Percentiles rank a stretch among this genome's conserved stretches.
These are phyloP conservation scores for Hymenoscyphus albidus DNA, from an alignment of 2,329 filamentous ascomycete species.

Conservation along the genomic window DNA sequence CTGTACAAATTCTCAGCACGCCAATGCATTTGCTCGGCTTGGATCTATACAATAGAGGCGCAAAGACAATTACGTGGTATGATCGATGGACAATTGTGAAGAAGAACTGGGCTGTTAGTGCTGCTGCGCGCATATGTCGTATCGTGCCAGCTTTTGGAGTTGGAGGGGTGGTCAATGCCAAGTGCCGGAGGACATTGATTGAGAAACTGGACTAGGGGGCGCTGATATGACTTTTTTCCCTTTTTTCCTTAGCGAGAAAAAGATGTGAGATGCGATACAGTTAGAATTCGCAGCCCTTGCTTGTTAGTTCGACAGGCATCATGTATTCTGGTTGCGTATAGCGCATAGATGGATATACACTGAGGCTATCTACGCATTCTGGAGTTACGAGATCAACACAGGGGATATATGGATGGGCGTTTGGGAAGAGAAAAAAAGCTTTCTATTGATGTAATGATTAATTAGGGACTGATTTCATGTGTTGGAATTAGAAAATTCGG, in stretches of 20 bases:
- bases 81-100: constrained; percentile 67
- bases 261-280: background rate
- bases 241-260: background rate
- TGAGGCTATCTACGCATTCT: background rate
- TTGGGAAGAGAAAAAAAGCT: background rate
- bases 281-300: background rate
- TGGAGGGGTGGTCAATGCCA: constrained; percentile 79
- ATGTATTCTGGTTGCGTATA: background rate
- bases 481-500: too few species aligned
- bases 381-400: background rate
- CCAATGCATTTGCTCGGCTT: constrained; percentile 81
- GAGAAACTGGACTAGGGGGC: constrained; percentile 44
- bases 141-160: constrained; percentile 88
- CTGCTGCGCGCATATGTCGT: constrained; percentile 71
- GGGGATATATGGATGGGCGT: constrained; percentile 9
- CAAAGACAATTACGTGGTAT: constrained; percentile 41
- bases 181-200: constrained; percentile 67
- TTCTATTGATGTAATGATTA: constrained; percentile 5
- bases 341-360: constrained; percentile 2
- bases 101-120: constrained; percentile 72
- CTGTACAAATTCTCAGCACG: constrained; percentile 74
- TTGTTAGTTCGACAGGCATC: background rate
- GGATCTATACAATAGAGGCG: constrained; percentile 75
- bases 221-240: background rate
- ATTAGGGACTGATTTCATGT: background rate